Conservation (phyloP, 1,139 yeast genomes). For the Suhomyces yuchorum region DNA sequence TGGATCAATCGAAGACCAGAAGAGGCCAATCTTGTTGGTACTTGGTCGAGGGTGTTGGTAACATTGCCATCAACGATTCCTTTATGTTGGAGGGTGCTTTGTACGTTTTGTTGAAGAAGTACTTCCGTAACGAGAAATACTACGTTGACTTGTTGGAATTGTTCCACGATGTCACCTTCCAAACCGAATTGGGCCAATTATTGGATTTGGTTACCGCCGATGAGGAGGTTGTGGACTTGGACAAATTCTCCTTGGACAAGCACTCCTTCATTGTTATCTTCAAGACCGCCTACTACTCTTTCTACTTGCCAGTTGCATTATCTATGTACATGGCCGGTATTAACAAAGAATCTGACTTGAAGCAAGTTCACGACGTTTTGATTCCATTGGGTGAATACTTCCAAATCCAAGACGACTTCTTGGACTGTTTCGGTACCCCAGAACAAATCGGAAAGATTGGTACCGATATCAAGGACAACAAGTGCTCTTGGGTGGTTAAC, state of each 20-base stretch:
- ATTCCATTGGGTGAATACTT: slow-evolving; percentile 97
- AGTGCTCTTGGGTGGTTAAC: slow-evolving; percentile 97
- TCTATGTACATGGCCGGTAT: slow-evolving; percentile 94
- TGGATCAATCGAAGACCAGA: slow-evolving; percentile 96
- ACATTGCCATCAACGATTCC: slow-evolving; percentile 95
- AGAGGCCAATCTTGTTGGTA: slow-evolving; percentile 99
- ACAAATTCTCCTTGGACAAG: slow-evolving; percentile 81
- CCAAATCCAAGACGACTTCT: slow-evolving; percentile 97
- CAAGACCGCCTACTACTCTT: slow-evolving; percentile 97
- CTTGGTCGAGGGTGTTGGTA: slow-evolving; percentile 73
- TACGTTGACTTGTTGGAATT: slow-evolving; percentile 90
- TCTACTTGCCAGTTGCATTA: slow-evolving; percentile 95
- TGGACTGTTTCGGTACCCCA: slow-evolving; percentile 97
- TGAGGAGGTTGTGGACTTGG: slow-evolving; percentile 87
- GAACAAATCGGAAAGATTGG: slow-evolving; percentile 98
- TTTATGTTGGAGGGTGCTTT: slow-evolving; percentile 97
- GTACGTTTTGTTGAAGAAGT: slow-evolving; percentile 83
- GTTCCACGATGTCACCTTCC: slow-evolving; percentile 93
- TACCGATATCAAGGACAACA: slow-evolving; percentile 97
- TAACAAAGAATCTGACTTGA: slow-evolving; percentile 66
- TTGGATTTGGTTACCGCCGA: slow-evolving; percentile 96
- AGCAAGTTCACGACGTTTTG: slow-evolving; percentile 85
- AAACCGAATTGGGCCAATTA: slow-evolving; percentile 96
- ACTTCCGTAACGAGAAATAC: slow-evolving; percentile 79
- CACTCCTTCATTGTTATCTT: slow-evolving; percentile 94